phyloP scores from a whole-genome alignment of 306 rosid genomes.

The Bauhinia variegata region DNA sequence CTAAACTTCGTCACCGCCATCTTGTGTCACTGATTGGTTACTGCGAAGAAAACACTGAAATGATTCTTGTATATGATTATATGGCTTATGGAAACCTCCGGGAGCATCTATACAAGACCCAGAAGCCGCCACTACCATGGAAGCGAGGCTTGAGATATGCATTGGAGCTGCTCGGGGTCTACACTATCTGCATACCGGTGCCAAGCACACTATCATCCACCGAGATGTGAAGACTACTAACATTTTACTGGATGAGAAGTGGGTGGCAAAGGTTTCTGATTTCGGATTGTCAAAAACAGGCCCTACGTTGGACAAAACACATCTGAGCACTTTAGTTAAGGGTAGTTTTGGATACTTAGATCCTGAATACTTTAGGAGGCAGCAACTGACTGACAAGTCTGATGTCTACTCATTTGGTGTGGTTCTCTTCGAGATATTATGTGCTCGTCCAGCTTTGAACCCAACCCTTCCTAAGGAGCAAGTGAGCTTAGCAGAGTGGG shows the following conservation, averaged over 20 bases:
- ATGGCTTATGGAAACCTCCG: slow-evolving; percentile 95
- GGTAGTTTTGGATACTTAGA: slow-evolving; percentile 99
- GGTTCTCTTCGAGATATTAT: slow-evolving; percentile 86
- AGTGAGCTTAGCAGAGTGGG: slow-evolving; percentile 99
- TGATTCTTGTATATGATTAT: slow-evolving; percentile 96
- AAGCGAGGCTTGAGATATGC: slow-evolving; percentile 99
- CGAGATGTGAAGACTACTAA: slow-evolving; percentile 97
- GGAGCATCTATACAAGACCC: slow-evolving; percentile 97
- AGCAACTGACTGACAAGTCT: slow-evolving; percentile 94
- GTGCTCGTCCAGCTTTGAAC: slow-evolving; percentile 98
- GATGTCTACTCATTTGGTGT: slow-evolving; percentile 99
- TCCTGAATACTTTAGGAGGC: slow-evolving; percentile 98
- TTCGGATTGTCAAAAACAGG: slow-evolving; percentile 98
- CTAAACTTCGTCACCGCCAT: slow-evolving; percentile 98
- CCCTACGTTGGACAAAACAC: slow-evolving; percentile 94
- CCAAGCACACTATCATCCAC: slow-evolving; percentile 95
- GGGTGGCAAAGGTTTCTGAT: slow-evolving; percentile 99
- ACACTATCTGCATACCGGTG: slow-evolving; percentile 97
- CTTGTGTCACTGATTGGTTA: slow-evolving; percentile 95
- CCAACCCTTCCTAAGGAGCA: slow-evolving; percentile 92
- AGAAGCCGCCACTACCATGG: slow-evolving; percentile 97
- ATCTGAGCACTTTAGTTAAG: slow-evolving; percentile 96
- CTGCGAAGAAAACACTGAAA: slow-evolving; percentile 93
- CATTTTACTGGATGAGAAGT: slow-evolving; percentile 94
- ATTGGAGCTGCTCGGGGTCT: slow-evolving; percentile 98